Evolutionary conservation across 768 basidiomycete species (phyloP).

Genomic region (Suillus hirtellus): DNA sequence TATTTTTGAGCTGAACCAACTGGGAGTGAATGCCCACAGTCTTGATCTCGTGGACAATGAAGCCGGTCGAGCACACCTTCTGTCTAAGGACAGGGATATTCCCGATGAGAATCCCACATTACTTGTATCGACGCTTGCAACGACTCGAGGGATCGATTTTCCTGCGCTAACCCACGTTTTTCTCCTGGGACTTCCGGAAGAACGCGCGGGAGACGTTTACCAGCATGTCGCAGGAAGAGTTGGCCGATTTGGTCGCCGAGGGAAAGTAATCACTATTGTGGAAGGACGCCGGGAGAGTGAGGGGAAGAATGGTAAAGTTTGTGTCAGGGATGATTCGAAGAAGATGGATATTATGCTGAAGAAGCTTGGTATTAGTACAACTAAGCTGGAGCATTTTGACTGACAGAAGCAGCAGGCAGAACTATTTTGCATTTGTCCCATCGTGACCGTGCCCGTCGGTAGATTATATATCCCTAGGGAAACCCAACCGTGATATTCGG

Average conservation of each 20-base stretch:
- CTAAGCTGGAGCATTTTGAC: conserved; percentile 54
- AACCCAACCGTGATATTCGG: conserved; percentile 1
- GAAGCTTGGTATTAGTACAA: conserved; percentile 45
- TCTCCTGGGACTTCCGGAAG: conserved; percentile 61
- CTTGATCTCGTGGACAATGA: conserved; percentile 52
- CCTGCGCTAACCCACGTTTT: conserved; percentile 75
- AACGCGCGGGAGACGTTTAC: conserved; percentile 57
- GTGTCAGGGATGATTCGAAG: conserved; percentile 36
- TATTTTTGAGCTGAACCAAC: conserved; percentile 59
- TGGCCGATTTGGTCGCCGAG: conserved; percentile 66
- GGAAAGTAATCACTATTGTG: conserved; percentile 67
- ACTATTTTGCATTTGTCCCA: neutral
- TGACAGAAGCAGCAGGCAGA: conserved; percentile 16
- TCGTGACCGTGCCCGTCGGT: conserved; percentile 5
- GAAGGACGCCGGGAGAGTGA: conserved; percentile 37
- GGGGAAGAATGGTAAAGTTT: conserved; percentile 27
- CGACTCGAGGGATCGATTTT: conserved; percentile 73
- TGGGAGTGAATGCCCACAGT: conserved; percentile 68
- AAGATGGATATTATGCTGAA: conserved; percentile 46
- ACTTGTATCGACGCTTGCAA: conserved; percentile 68
- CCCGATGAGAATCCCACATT: conserved; percentile 55
- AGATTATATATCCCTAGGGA: neutral
- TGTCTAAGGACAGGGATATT: conserved; percentile 33
- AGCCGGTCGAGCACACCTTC: conserved; percentile 44
- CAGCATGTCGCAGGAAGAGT: conserved; percentile 73